Percentiles rank a stretch among this genome's conserved stretches.
These are phyloP conservation scores for Trapa bicornis DNA, from an alignment of 345 rosid genomes.

Conservation along the genomic window DNA sequence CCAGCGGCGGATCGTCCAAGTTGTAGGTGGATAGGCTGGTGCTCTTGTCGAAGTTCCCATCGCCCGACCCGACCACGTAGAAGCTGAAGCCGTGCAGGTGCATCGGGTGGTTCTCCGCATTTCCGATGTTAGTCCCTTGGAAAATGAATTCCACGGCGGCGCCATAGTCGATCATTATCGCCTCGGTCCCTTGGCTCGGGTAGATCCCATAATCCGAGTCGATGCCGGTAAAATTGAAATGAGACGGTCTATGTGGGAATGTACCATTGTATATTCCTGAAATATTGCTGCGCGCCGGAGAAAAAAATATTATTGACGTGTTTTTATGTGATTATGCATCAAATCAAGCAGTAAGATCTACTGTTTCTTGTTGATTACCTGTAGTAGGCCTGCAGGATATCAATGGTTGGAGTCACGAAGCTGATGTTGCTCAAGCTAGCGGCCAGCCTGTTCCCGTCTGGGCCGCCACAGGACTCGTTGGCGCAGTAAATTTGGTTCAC, in stretches of 20 bases:
- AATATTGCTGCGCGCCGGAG: background rate
- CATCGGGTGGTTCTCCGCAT: slow-evolving; percentile 25
- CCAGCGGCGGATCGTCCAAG: slow-evolving; percentile 27
- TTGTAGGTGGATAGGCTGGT: slow-evolving; percentile 23
- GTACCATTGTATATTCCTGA: background rate
- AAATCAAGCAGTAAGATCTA: too few relatives aligned
- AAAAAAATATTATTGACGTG: background rate
- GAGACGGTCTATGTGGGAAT: background rate
- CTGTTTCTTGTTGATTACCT: slow-evolving; percentile 3
- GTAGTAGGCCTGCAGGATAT: slow-evolving; percentile 30
- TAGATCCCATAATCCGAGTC: background rate
- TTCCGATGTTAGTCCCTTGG: slow-evolving; percentile 1
- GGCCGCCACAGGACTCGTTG: slow-evolving; percentile 12
- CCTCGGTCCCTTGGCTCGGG: background rate
- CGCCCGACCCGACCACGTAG: slow-evolving; percentile 37
- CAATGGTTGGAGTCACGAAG: slow-evolving; percentile 9
- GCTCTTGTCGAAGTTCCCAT: slow-evolving; percentile 25
- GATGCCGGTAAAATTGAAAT: slow-evolving; percentile 1
- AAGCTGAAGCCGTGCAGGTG: slow-evolving; percentile 39
- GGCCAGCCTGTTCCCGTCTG: background rate
- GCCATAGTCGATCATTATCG: background rate
- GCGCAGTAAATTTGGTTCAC: slow-evolving; percentile 11
- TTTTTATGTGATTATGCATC: too few relatives aligned
- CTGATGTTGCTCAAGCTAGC: slow-evolving; percentile 15
- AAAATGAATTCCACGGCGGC: background rate